A percentile compares a stretch with the other conserved stretches of the same genome.
Conservation (phyloP, 108 stramenopile genomes). For the Poteriospumella lacustris region DNA sequence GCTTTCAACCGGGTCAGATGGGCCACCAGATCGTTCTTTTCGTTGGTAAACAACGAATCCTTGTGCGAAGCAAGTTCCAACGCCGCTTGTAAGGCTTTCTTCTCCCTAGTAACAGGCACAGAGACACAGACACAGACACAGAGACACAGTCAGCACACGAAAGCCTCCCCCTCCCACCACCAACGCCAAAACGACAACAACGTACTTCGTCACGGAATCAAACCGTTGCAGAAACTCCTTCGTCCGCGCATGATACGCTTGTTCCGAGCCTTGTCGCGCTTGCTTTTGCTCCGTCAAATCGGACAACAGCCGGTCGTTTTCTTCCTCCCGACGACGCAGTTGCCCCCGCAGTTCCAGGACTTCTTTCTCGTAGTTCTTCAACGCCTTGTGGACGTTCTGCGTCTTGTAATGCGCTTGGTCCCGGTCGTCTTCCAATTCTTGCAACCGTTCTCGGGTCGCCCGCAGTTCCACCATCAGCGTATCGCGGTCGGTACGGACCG, state of each 20-base stretch:
- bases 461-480: constrained; percentile 20
- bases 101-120: constrained; percentile 3
- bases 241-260: not conserved
- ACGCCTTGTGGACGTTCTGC: not conserved
- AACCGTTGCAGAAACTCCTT: constrained; percentile 22
- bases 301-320: not conserved
- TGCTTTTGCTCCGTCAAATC: constrained; percentile 19
- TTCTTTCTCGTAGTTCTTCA: constrained; percentile 15
- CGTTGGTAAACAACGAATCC: not conserved
- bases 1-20: not conserved
- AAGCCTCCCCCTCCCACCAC: not conserved
- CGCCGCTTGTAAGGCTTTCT: not conserved
- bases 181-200: not conserved
- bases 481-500: constrained; percentile 16
- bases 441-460: not conserved
- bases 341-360: not conserved
- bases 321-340: not conserved
- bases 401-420: not conserved
- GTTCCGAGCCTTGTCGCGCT: not conserved
- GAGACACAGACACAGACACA: too few relatives aligned
- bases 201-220: constrained; percentile 22
- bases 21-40: not conserved
- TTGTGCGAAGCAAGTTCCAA: not conserved
- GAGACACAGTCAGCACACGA: not conserved
- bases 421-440: not conserved